Conservation (phyloP, 495 filamentous ascomycete genomes). For the Mycothermus thermophilus region DNA sequence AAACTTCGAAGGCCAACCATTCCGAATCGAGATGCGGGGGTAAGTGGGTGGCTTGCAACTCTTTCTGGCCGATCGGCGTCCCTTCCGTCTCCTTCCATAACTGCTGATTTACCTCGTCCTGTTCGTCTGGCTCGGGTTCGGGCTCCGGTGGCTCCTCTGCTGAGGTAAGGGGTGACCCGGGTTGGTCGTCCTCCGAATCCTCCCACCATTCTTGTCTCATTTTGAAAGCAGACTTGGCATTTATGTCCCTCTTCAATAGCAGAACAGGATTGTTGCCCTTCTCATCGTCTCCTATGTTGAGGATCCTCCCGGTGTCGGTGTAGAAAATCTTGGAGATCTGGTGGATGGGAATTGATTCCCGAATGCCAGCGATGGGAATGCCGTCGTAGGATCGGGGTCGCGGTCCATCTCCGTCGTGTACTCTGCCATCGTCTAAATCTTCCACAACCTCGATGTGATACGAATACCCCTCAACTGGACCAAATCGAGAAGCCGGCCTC, state of each 20-base stretch:
- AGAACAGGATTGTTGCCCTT: slow-evolving; percentile 78
- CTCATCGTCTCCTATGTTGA: slow-evolving; percentile 67
- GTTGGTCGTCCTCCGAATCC: slow-evolving; percentile 2
- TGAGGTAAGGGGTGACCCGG: not conserved
- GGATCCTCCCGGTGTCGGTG: slow-evolving; percentile 84
- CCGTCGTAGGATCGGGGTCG: slow-evolving; percentile 58
- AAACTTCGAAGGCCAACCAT: slow-evolving; percentile 93
- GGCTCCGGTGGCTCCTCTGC: slow-evolving; percentile 5
- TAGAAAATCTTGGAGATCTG: slow-evolving; percentile 96
- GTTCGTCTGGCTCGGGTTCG: slow-evolving; percentile 24
- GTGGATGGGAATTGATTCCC: slow-evolving; percentile 74
- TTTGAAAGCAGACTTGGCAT: slow-evolving; percentile 54
- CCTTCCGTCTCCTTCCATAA: slow-evolving; percentile 36
- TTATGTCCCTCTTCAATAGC: slow-evolving; percentile 69
- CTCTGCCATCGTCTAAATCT: slow-evolving; percentile 80
- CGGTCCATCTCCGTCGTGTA: slow-evolving; percentile 65
- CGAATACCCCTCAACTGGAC: slow-evolving; percentile 50
- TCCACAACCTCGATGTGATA: slow-evolving; percentile 87
- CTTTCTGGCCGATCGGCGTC: not conserved
- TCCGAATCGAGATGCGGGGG: slow-evolving; percentile 77
- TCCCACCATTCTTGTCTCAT: slow-evolving; percentile 13
- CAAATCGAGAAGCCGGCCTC: not conserved
- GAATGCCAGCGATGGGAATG: slow-evolving; percentile 58
- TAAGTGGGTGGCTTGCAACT: slow-evolving; percentile 44
- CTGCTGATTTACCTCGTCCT: slow-evolving; percentile 57